Percentiles rank a stretch among this genome's conserved stretches.
Conservation (phyloP, 2,329 filamentous ascomycete genomes). For the Phialophora chinensis region DNA sequence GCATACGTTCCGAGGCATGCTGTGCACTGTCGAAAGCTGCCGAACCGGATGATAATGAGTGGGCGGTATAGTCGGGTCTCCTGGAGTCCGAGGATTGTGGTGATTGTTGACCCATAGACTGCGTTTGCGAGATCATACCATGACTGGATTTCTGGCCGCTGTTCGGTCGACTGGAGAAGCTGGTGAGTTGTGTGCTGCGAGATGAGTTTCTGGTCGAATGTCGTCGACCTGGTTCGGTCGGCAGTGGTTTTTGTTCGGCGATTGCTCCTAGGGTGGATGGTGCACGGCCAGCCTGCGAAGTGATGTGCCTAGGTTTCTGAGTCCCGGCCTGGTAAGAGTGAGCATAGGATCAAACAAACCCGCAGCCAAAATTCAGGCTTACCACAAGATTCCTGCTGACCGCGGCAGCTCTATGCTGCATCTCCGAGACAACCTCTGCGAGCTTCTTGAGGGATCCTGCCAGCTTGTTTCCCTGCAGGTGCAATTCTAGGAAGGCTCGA, state of each 20-base stretch:
- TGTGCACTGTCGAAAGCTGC: slow-evolving; percentile 9
- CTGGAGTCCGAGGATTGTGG: slow-evolving; percentile 22
- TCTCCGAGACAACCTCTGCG: slow-evolving; percentile 78
- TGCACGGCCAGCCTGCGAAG: slow-evolving; percentile 21
- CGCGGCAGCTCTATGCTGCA: slow-evolving; percentile 82
- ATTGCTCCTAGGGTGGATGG: slow-evolving; percentile 23
- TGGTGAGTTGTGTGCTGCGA: slow-evolving; percentile 28
- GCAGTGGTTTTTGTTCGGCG: slow-evolving; percentile 28
- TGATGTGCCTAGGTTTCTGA: slow-evolving; percentile 27
- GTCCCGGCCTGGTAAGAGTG: slow-evolving; percentile 24
- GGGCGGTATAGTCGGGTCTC: slow-evolving; percentile 7
- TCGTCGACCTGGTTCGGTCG: slow-evolving; percentile 27
- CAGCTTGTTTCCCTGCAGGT: slow-evolving; percentile 73
- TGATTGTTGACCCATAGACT: slow-evolving; percentile 16
- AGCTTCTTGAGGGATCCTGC: slow-evolving; percentile 74
- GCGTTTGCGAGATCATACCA: slow-evolving; percentile 23
- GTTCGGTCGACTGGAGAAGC: slow-evolving; percentile 27
- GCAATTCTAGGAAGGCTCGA: slow-evolving; percentile 76
- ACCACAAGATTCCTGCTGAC: slow-evolving; percentile 65
- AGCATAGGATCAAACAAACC: slow-evolving; percentile 10
- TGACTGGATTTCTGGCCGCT: slow-evolving; percentile 30
- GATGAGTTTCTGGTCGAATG: slow-evolving; percentile 30
- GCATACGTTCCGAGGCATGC: slow-evolving; percentile 12
- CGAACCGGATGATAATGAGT: slow-evolving; percentile 11
- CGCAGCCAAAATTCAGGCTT: slow-evolving; percentile 2